Base-by-base conservation (phyloP, 2,329 filamentous ascomycete species). In the Phyllosticta capitalensis region DNA sequence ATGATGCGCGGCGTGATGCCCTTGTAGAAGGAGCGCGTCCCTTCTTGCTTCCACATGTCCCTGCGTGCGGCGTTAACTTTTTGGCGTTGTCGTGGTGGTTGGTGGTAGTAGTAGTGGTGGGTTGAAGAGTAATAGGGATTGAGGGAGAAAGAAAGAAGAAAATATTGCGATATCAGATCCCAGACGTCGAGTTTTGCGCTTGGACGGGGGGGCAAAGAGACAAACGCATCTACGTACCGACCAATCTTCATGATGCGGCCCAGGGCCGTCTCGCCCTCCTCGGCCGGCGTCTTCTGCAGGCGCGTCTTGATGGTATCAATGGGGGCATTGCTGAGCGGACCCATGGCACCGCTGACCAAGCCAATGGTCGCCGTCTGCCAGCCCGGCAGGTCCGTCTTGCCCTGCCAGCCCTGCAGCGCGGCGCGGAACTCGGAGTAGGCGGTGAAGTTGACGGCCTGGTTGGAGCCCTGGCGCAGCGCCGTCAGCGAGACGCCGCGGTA, bases 241-340 rank as follows among this genome's bases (percentile, higher is more conserved):
- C 89, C 86, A 67, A 99, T 99, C 49, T 76, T 72, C 28, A 83
- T 79, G 67, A 99, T 96, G 62, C 94, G 81, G 61, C 83, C 82
- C 66, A 95, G 74, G 12, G 94, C 92, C 53, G 85, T 89, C 69
- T 92, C 87, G 17, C 92, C 92, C 5, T 85, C 82, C 74, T 88
- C 82, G 3, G 89, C 91, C 0, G 90, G 90, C 56, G 86, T 94
- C 76, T 90, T 94, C 74, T 99, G 94, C 72, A 99, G 77, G 55
- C 94, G 81, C 50, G 94, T 99, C 85, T 99, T 99, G 79, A 99
- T 97, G 48, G 94, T 99, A 71, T 99, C 94, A 71, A 99, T 97
- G 21, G 94, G 94, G 26, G 95, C 94, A 72, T 99, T 99, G 67
- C 89, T 94, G 70, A 99, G 83, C 5, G 94, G 94, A 1, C 94